phyloP scores from a whole-genome alignment of 345 rosid species.

The Brassica juncea region DNA sequence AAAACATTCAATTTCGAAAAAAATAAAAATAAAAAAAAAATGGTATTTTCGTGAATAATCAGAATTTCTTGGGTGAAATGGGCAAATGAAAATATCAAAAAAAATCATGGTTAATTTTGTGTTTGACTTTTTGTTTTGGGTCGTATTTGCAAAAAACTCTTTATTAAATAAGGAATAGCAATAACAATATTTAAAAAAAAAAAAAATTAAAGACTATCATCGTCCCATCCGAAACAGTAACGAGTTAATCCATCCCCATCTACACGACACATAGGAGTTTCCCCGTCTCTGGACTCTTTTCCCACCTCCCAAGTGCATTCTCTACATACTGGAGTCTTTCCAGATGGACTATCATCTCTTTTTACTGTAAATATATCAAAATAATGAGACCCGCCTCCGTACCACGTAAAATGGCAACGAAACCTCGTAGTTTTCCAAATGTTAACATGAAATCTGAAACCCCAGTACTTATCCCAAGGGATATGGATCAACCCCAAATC shows the following conservation, averaged over 20 bases:
- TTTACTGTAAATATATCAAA: conserved; percentile 17
- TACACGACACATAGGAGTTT: conserved; percentile 10
- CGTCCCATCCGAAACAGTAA: conserved; percentile 2
- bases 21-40: no score
- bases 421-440: not conserved
- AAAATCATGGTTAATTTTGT: no score
- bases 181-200: not conserved
- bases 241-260: not conserved
- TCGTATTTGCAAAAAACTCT: no score
- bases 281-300: not conserved
- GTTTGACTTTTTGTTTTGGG: no score
- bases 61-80: no score
- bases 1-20: no score
- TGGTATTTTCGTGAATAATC: no score
- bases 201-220: not conserved
- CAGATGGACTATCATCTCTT: conserved; percentile 21
- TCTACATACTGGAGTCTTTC: not conserved
- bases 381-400: conserved; percentile 6
- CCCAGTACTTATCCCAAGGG: not conserved
- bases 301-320: conserved; percentile 25
- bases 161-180: not conserved
- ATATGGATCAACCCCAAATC: not conserved
- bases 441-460: conserved; percentile 27
- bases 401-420: conserved; percentile 18
- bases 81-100: no score